Conservation (phyloP, 208 protist species). For the Wallacemonas sp. region DNA sequence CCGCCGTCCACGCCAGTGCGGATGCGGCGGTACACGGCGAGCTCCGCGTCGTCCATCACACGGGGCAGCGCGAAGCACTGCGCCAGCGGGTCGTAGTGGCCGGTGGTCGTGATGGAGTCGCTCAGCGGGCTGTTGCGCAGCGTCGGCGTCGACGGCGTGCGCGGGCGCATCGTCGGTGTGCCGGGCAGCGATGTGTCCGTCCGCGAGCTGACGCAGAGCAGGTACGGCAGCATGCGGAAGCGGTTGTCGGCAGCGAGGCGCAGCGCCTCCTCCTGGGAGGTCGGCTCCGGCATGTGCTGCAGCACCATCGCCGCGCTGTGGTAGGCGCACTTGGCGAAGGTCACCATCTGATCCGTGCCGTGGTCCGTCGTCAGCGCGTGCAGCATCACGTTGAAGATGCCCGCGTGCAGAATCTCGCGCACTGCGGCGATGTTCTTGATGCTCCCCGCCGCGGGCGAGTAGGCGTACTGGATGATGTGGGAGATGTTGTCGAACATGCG, state of each 20-base stretch:
- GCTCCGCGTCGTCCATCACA: constrained; percentile 63
- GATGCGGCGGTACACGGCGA: constrained; percentile 53
- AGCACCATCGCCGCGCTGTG: constrained; percentile 41
- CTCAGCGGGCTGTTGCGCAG: constrained; percentile 57
- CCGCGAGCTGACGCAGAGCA: constrained; percentile 61
- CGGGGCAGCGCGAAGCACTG: constrained; percentile 64
- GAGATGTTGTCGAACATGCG: constrained; percentile 85
- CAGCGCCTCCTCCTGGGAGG: constrained; percentile 38
- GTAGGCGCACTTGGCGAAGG: constrained; percentile 54
- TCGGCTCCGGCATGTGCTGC: constrained; percentile 39
- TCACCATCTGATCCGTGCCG: constrained; percentile 69
- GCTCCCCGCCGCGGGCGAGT: constrained; percentile 39
- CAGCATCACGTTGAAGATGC: constrained; percentile 80
- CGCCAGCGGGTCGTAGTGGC: constrained; percentile 66
- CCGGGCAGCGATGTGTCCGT: constrained; percentile 47
- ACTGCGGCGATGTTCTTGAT: constrained; percentile 51
- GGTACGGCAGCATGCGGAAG: constrained; percentile 72
- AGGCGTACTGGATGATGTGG: constrained; percentile 71
- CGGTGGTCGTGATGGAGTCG: constrained; percentile 53
- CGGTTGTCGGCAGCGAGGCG: constrained; percentile 63
- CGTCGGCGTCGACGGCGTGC: constrained; percentile 38
- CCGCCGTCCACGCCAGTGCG: constrained; percentile 31
- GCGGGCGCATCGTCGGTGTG: constrained; percentile 34
- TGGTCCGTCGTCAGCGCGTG: constrained; percentile 52
- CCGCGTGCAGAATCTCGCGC: constrained; percentile 61